Base-by-base conservation (phyloP, 441 rosid genomes). In the Erodium trifolium region DNA sequence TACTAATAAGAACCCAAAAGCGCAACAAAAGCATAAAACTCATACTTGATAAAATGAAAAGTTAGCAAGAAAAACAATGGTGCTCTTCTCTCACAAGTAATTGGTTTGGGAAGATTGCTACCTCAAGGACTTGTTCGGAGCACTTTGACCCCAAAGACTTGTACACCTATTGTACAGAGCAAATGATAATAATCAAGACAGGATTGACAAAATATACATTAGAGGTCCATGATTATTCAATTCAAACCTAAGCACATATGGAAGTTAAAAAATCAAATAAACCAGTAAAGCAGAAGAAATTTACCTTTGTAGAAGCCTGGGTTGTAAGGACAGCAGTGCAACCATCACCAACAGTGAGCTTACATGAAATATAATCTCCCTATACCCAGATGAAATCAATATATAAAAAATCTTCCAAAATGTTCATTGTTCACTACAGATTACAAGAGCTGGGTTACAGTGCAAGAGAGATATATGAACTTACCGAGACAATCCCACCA, bases 291-390 rank as follows among this genome's bases (percentile, higher is more conserved):
- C 19, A 3, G 57, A 16, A 69, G 65, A 53, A 27, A 19, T 17
- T 16, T 68, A 93, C 97, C 94, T 94, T 94, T 14, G 95, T 92
- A 72, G 98, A 92, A 79, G 98, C 88, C 74, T 94, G 99, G 6
- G 97, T 92, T 3, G 98, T 94, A 47, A 92, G 68, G 23, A 86
- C 91, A 60, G 87, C 78, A 53, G 87, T 87, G 83, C 96, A 92
- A 70, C 86, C 91, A 81, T 88, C 87, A 75, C 85, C 83, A 66
- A 94, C 73, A 53, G 66, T 80, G 75, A 92, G 72, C 69, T 81
- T 88, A 78, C 90, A 84, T 10, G 88, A 85, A 78, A 88, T 88
- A 23, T 81, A 81, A 75, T 94, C 99, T 70, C 98, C 97, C 97
- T 90, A 65, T 41, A 67, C 59, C 67, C 31, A 51, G 75, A 62